phyloP scores from a whole-genome alignment of 2,329 filamentous ascomycete genomes.

The Pyrenochaeta sp. region DNA sequence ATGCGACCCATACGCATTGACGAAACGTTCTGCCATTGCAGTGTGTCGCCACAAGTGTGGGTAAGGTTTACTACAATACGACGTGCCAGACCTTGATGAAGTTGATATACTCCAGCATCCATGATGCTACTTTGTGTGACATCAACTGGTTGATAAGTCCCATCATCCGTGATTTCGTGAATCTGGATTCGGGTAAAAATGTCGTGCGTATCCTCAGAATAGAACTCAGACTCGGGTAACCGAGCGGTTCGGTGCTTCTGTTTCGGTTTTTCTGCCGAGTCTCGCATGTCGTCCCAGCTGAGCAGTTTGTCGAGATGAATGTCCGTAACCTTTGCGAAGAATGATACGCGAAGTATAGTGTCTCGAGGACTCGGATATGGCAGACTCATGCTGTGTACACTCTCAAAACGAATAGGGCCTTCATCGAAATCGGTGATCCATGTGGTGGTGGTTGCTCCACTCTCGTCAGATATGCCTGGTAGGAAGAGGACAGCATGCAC shows the following conservation, averaged over 20 bases:
- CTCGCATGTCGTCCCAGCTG: constrained; percentile 98
- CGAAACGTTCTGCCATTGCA: constrained; percentile 87
- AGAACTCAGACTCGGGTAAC: constrained; percentile 91
- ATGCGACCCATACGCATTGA: constrained; percentile 81
- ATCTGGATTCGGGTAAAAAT: constrained; percentile 88
- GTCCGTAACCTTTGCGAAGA: constrained; percentile 87
- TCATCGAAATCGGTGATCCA: constrained; percentile 96
- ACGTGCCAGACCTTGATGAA: constrained; percentile 93
- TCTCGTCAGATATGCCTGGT: constrained; percentile 81
- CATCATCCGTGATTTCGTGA: constrained; percentile 88
- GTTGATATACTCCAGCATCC: constrained; percentile 89
- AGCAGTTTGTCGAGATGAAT: constrained; percentile 97
- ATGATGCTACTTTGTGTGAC: constrained; percentile 85
- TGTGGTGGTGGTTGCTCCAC: constrained; percentile 91
- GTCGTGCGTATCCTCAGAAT: constrained; percentile 91
- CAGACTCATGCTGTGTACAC: constrained; percentile 97
- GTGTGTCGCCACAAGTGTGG: constrained; percentile 84
- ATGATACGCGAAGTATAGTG: constrained; percentile 80
- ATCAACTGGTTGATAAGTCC: constrained; percentile 90
- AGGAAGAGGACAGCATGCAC: constrained; percentile 98
- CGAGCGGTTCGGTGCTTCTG: constrained; percentile 70
- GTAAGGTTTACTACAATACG: constrained; percentile 87
- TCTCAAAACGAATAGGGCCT: constrained; percentile 90
- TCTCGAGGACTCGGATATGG: constrained; percentile 78
- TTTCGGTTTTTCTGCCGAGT: constrained; percentile 65